Percentiles rank a stretch among this genome's conserved stretches.
Evolutionary conservation across 2,329 filamentous ascomycete species (phyloP).

Genomic region (Endoconidiophora laricicola): DNA sequence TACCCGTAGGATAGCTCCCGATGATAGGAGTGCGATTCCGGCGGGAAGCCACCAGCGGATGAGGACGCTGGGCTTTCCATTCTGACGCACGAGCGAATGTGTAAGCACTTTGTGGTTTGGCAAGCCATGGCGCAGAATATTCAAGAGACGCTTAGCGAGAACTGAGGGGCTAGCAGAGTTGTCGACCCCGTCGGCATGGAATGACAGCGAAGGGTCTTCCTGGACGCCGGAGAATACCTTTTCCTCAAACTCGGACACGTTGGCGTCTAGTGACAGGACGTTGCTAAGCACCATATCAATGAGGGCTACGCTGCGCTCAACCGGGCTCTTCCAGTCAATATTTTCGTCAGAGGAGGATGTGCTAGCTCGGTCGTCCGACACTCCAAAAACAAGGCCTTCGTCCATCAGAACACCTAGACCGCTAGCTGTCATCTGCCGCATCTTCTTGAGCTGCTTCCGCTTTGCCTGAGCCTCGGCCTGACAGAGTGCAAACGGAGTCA

Average conservation of each 20-base stretch:
- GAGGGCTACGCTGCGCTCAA: conserved; percentile 64
- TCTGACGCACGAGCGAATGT: conserved; percentile 36
- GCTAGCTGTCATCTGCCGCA: conserved; percentile 69
- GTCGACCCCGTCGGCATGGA: conserved; percentile 25
- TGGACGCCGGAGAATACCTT: conserved; percentile 47
- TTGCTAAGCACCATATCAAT: conserved; percentile 75
- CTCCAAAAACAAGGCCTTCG: conserved; percentile 59
- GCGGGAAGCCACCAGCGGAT: conserved; percentile 82
- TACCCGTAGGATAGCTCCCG: conserved; percentile 70
- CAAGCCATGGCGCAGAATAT: conserved; percentile 51
- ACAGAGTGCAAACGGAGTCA: conserved; percentile 63
- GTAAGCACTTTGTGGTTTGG: conserved; percentile 48
- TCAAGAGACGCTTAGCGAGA: conserved; percentile 49
- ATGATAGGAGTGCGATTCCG: conserved; percentile 56
- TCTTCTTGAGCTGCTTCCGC: conserved; percentile 49
- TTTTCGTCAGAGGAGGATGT: conserved; percentile 24
- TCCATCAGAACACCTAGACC: conserved; percentile 77
- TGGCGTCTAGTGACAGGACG: conserved; percentile 45
- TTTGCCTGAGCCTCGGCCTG: conserved; percentile 62
- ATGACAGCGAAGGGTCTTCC: conserved; percentile 40
- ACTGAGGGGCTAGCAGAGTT: conserved; percentile 36
- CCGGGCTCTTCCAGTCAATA: conserved; percentile 47
- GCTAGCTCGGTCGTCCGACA: conserved; percentile 27
- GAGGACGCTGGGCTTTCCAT: conserved; percentile 59
- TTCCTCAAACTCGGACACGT: conserved; percentile 48